These are phyloP conservation scores for Saksenaea vasiformis DNA, from an alignment of 371 early-diverging fungal genomes.

Conservation along the genomic window DNA sequence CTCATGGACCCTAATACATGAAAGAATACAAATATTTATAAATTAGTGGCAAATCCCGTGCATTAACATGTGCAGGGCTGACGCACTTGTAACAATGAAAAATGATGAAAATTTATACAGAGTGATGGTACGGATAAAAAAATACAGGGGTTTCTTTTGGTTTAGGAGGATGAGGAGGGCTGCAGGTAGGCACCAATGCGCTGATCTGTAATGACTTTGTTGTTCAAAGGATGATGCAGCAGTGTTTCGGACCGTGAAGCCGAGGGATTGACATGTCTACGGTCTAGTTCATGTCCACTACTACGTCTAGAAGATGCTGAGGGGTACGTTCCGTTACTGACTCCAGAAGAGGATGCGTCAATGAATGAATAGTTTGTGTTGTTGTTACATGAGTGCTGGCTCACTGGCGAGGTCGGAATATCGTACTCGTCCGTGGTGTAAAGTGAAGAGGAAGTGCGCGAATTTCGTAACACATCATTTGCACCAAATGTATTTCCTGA, in stretches of 20 bases:
- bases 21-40: too few species aligned
- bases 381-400: not conserved
- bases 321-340: not conserved
- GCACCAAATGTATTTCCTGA: constrained; percentile 28
- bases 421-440: not conserved
- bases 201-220: constrained; percentile 35
- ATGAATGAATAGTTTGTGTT: not conserved
- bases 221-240: constrained; percentile 31
- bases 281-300: not conserved
- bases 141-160: not conserved
- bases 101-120: constrained; percentile 5
- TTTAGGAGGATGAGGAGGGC: not conserved
- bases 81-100: not conserved
- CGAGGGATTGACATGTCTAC: not conserved
- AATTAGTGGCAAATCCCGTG: too few species aligned
- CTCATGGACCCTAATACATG: too few species aligned
- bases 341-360: not conserved
- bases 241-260: constrained; percentile 9
- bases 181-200: constrained; percentile 39
- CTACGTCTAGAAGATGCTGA: not conserved
- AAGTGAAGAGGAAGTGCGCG: constrained; percentile 12
- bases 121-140: not conserved
- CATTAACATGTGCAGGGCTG: too few species aligned
- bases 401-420: not conserved
- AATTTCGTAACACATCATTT: constrained; percentile 14